A percentile compares a stretch with the other conserved stretches of the same genome.
Evolutionary conservation across 208 protist species (phyloP).

Genomic region (Pavlovales sp.): DNA sequence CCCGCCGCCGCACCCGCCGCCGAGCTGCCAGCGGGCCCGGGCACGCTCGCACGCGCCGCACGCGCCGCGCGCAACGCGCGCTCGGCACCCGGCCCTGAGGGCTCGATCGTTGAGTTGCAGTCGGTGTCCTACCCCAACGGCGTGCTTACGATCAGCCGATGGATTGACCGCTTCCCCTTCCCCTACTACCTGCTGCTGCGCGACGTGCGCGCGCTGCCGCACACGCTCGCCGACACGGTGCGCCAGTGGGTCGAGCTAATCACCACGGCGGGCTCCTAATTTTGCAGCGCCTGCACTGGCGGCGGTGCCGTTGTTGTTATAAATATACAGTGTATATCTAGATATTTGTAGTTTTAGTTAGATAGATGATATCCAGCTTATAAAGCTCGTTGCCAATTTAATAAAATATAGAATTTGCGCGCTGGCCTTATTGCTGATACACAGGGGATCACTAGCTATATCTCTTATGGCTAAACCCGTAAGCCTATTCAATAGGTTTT

Average conservation of each 20-base stretch:
- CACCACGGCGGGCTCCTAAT: too few relatives aligned
- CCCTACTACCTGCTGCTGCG: slow-evolving; percentile 98
- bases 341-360: too few relatives aligned
- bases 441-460: too few relatives aligned
- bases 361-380: too few relatives aligned
- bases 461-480: too few relatives aligned
- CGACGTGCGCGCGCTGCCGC: slow-evolving; percentile 87
- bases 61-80: background rate
- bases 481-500: too few relatives aligned
- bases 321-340: too few relatives aligned
- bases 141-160: slow-evolving; percentile 77
- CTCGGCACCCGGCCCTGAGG: background rate
- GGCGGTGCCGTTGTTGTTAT: too few relatives aligned
- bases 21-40: background rate
- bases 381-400: too few relatives aligned
- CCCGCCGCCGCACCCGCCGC: background rate
- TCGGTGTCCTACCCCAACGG: slow-evolving; percentile 57
- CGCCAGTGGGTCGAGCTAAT: slow-evolving; percentile 97
- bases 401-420: too few relatives aligned
- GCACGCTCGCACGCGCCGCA: background rate
- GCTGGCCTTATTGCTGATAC: too few relatives aligned
- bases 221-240: slow-evolving; percentile 94
- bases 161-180: slow-evolving; percentile 99
- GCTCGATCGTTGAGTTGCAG: slow-evolving; percentile 51
- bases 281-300: too few relatives aligned